A percentile compares a stretch with the other conserved stretches of the same genome.
Conservation (phyloP, 257 asterid species). For the Parsonsia alboflavescens region DNA sequence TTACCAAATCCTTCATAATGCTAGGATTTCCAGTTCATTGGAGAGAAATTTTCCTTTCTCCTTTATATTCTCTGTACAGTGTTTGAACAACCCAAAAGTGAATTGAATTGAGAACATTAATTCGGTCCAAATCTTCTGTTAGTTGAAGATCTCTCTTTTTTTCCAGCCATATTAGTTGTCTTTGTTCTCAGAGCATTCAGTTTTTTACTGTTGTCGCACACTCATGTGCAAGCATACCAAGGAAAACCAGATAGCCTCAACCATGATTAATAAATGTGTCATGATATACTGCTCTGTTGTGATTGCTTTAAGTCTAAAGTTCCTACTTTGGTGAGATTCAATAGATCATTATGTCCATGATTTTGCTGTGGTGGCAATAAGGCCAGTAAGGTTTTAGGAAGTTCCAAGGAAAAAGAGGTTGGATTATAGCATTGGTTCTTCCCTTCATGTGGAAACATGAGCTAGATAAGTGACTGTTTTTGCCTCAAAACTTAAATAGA, state of each 20-base stretch:
- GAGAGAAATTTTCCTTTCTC: background rate
- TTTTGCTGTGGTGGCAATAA: background rate
- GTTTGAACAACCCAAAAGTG: background rate
- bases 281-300: background rate
- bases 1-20: conserved; percentile 1
- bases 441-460: background rate
- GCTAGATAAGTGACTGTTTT: background rate
- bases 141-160: background rate
- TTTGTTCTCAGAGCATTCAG: background rate
- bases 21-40: background rate
- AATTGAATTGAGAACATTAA: background rate
- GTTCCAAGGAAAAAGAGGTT: background rate
- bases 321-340: background rate
- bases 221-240: background rate
- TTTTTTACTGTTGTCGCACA: background rate
- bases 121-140: background rate
- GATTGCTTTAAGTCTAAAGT: background rate
- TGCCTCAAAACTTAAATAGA: background rate
- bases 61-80: too few relatives aligned
- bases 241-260: background rate
- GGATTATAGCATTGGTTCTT: background rate
- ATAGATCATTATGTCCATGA: background rate
- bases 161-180: background rate
- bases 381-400: background rate
- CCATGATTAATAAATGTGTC: background rate